phyloP scores from a whole-genome alignment of 371 early-diverging fungal species.

The Actinomortierella ambigua region DNA sequence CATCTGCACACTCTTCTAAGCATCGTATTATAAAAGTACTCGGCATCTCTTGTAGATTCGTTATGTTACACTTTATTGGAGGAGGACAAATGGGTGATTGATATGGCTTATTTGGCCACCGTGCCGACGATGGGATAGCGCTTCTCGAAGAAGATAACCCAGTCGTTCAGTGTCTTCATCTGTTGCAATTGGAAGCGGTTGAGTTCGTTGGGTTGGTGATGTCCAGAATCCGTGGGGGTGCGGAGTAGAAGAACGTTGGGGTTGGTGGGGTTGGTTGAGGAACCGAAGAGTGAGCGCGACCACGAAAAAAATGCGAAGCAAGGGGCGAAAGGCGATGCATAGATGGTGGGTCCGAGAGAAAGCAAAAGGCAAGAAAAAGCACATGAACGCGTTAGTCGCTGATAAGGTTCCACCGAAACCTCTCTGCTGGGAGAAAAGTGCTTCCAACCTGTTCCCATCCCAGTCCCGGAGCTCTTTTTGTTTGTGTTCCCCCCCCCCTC shows the following conservation, averaged over 20 bases:
- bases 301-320: background rate
- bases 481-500: too few species aligned
- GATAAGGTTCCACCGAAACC: too few species aligned
- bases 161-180: constrained; percentile 75
- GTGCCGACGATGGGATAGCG: constrained; percentile 79
- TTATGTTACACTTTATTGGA: too few species aligned
- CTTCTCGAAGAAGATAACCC: constrained; percentile 77
- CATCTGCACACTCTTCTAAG: too few species aligned
- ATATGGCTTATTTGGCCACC: constrained; percentile 46
- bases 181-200: constrained; percentile 12
- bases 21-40: background rate
- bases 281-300: background rate
- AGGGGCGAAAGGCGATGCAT: background rate
- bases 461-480: too few species aligned
- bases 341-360: background rate
- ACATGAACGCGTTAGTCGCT: too few species aligned
- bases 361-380: too few species aligned
- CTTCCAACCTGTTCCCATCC: too few species aligned
- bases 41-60: background rate
- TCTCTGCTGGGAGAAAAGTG: too few species aligned
- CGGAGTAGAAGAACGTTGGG: background rate
- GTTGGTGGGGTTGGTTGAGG: background rate
- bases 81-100: too few species aligned
- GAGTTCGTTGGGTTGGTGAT: constrained; percentile 4
- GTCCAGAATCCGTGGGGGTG: background rate